Conservation (phyloP, 106 monocot species). For the Posidonia australis region DNA sequence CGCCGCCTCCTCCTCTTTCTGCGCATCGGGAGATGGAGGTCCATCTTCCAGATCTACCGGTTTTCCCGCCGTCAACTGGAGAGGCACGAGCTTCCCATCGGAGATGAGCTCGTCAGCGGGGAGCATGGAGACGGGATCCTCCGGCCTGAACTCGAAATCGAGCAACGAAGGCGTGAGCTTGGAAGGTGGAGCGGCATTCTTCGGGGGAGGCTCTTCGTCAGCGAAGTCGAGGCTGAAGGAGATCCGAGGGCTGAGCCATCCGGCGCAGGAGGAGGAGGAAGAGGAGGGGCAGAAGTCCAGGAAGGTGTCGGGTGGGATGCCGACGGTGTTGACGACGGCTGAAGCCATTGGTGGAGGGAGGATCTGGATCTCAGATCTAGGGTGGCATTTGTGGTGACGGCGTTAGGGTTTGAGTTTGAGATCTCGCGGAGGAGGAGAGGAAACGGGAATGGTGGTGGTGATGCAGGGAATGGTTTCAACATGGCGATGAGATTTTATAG, state of each 20-base stretch:
- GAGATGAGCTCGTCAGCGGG: constrained; percentile 86
- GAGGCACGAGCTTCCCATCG: constrained; percentile 79
- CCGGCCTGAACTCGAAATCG: constrained; percentile 70
- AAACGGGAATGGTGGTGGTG: not conserved
- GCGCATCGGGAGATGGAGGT: not conserved
- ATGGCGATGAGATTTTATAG: no score
- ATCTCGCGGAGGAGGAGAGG: not conserved
- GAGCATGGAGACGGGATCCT: constrained; percentile 49
- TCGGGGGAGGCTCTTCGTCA: not conserved
- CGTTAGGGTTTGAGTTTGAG: no score
- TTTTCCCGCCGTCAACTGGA: constrained; percentile 17
- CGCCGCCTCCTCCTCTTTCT: not conserved
- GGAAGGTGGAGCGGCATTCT: not conserved
- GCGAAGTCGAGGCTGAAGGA: constrained; percentile 37
- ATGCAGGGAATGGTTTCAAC: no score
- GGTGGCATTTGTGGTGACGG: no score
- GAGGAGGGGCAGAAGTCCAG: constrained; percentile 4
- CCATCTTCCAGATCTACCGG: not conserved
- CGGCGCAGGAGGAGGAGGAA: constrained; percentile 14
- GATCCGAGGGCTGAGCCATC: constrained; percentile 32
- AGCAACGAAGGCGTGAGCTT: not conserved
- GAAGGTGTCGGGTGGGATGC: no score
- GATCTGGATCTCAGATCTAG: no score
- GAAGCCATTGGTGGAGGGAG: no score
- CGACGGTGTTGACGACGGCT: no score